Percentiles rank a stretch among this genome's conserved stretches.
Conservation (phyloP, 2,329 filamentous ascomycete genomes). For the Dothiorella sarmentorum region DNA sequence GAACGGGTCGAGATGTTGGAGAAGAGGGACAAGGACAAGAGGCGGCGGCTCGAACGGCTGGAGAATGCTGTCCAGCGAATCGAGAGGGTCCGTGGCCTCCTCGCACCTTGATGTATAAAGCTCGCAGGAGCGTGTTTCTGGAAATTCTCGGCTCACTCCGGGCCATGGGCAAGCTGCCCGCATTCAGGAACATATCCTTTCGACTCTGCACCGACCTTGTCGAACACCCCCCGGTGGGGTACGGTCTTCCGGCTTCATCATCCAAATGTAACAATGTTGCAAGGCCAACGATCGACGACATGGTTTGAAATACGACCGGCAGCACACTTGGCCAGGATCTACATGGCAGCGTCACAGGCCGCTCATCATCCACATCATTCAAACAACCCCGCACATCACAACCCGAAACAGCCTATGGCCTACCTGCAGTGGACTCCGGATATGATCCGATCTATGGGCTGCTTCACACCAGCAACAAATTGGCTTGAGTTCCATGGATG, state of each 20-base stretch:
- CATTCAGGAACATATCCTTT: too few species aligned
- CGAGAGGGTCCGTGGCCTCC: constrained; percentile 63
- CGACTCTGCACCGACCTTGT: background rate
- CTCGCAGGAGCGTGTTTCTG: background rate
- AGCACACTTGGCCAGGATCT: background rate
- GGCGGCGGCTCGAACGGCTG: constrained; percentile 63
- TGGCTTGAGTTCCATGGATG: background rate
- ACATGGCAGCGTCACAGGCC: background rate
- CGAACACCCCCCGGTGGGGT: background rate
- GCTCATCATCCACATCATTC: background rate
- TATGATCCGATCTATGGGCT: background rate
- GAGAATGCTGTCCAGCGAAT: constrained; percentile 70
- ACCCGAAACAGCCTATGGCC: background rate
- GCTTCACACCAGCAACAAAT: background rate
- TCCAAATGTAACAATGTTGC: background rate
- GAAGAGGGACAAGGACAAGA: constrained; percentile 66
- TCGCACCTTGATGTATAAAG: constrained; percentile 34
- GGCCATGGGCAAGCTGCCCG: too few species aligned
- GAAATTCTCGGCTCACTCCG: background rate
- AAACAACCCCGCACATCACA: background rate
- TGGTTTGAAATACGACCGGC: background rate
- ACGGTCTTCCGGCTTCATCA: background rate
- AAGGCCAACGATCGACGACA: background rate
- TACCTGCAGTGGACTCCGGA: background rate
- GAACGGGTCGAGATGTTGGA: constrained; percentile 67